phyloP scores from a whole-genome alignment of 768 basidiomycete genomes.

The Panus rudis region DNA sequence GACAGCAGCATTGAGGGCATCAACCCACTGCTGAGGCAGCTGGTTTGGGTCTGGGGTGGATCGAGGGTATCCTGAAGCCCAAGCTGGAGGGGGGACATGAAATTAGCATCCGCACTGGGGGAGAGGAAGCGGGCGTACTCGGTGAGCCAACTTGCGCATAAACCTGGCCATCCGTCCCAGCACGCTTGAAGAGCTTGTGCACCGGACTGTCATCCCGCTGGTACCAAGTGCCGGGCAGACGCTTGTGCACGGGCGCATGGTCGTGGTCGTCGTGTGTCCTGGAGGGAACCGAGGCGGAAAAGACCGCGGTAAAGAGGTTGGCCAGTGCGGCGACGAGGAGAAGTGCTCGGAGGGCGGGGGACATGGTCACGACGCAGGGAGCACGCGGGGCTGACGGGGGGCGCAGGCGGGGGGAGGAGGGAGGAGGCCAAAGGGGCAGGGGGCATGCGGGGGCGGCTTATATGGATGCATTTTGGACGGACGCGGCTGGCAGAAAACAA shows the following conservation, averaged over 20 bases:
- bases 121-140: slow-evolving; percentile 30
- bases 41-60: slow-evolving; percentile 38
- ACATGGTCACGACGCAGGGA: slow-evolving; percentile 1
- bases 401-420: slow-evolving; percentile 11
- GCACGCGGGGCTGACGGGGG: slow-evolving; percentile 9
- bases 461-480: neutral
- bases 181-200: slow-evolving; percentile 56
- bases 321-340: slow-evolving; percentile 20
- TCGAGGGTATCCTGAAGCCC: slow-evolving; percentile 55
- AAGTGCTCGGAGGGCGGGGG: slow-evolving; percentile 15
- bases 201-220: slow-evolving; percentile 55
- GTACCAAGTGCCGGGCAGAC: slow-evolving; percentile 43
- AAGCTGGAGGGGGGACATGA: slow-evolving; percentile 35
- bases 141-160: slow-evolving; percentile 56
- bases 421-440: slow-evolving; percentile 38
- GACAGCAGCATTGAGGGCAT: slow-evolving; percentile 62
- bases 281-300: slow-evolving; percentile 15
- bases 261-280: slow-evolving; percentile 15
- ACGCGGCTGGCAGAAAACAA: no score
- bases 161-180: slow-evolving; percentile 33
- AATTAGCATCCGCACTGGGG: neutral
- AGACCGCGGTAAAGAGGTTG: neutral
- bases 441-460: neutral
- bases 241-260: slow-evolving; percentile 12
- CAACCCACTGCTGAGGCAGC: slow-evolving; percentile 65